Percentiles rank a stretch among this genome's conserved stretches.
Conservation (phyloP, 345 rosid species). For the Boechera divaricarpa region DNA sequence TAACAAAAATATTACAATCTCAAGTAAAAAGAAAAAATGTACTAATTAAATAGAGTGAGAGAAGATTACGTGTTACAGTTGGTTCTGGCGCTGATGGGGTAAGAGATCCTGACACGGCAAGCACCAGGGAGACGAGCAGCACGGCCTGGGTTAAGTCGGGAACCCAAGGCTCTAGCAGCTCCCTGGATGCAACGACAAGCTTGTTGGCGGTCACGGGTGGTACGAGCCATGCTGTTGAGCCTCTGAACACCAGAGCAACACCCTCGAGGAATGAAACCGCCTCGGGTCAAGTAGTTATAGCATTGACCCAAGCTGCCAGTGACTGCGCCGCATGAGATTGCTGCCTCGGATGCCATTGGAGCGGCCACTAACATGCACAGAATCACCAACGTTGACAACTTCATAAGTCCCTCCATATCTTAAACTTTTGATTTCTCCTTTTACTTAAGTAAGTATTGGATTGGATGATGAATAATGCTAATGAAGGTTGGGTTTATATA, state of each 20-base stretch:
- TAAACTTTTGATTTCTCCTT: background rate
- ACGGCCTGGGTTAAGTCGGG: conserved; percentile 36
- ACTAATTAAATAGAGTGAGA: background rate
- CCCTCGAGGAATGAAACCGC: conserved; percentile 20
- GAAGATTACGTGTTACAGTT: conserved; percentile 55
- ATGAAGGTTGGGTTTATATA: conserved; percentile 41
- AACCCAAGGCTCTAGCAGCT: conserved; percentile 41
- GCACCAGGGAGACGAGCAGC: conserved; percentile 54
- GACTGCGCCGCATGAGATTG: conserved; percentile 54
- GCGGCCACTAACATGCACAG: conserved; percentile 40
- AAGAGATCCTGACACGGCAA: conserved; percentile 60
- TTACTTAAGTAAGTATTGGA: conserved; percentile 15
- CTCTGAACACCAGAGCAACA: conserved; percentile 59
- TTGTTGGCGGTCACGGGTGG: conserved; percentile 58
- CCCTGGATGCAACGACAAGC: conserved; percentile 60
- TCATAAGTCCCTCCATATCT: conserved; percentile 37
- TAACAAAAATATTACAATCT: background rate
- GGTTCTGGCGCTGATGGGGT: conserved; percentile 60
- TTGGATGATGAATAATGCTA: conserved; percentile 38
- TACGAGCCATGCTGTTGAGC: conserved; percentile 49
- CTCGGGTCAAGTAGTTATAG: conserved; percentile 45
- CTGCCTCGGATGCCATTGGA: conserved; percentile 47
- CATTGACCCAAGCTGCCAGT: conserved; percentile 43
- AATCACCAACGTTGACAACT: conserved; percentile 39
- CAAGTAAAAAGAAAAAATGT: background rate